Evolutionary conservation across 257 asterid genomes (phyloP).

Genomic region (Fraxinus cuspidata): DNA sequence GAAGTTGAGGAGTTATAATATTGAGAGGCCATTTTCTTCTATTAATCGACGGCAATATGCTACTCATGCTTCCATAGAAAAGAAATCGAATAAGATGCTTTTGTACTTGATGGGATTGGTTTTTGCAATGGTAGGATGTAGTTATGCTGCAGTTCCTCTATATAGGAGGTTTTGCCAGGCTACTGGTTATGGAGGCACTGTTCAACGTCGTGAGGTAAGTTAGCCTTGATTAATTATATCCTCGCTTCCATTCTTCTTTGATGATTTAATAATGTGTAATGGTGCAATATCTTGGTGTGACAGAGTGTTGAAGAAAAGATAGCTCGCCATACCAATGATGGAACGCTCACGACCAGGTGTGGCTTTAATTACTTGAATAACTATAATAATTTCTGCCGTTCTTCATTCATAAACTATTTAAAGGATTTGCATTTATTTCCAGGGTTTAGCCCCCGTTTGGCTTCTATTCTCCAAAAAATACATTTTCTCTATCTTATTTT

Average conservation of each 20-base stretch:
- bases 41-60: constrained; percentile 48
- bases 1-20: constrained; percentile 31
- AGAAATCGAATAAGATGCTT: constrained; percentile 77
- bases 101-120: constrained; percentile 81
- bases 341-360: constrained; percentile 77
- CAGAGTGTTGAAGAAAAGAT: constrained; percentile 95
- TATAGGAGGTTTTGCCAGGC: constrained; percentile 97
- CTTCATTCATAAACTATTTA: neutral
- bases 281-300: constrained; percentile 14
- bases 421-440: neutral
- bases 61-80: constrained; percentile 55
- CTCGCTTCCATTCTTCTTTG: neutral
- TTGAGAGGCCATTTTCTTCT: constrained; percentile 27
- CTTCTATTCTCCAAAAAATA: no score
- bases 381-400: neutral
- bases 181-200: constrained; percentile 97
- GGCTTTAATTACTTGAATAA: constrained; percentile 8
- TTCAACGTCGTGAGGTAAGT: constrained; percentile 81
- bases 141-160: constrained; percentile 94
- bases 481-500: no score
- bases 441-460: no score
- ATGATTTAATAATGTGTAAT: constrained; percentile 13
- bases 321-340: constrained; percentile 84
- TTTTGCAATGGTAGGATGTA: constrained; percentile 85
- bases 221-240: constrained; percentile 12